A percentile compares a stretch with the other conserved stretches of the same genome.
Conservation (phyloP, 2,329 filamentous ascomycete genomes). For the Cylindrodendrum hubeiense region DNA sequence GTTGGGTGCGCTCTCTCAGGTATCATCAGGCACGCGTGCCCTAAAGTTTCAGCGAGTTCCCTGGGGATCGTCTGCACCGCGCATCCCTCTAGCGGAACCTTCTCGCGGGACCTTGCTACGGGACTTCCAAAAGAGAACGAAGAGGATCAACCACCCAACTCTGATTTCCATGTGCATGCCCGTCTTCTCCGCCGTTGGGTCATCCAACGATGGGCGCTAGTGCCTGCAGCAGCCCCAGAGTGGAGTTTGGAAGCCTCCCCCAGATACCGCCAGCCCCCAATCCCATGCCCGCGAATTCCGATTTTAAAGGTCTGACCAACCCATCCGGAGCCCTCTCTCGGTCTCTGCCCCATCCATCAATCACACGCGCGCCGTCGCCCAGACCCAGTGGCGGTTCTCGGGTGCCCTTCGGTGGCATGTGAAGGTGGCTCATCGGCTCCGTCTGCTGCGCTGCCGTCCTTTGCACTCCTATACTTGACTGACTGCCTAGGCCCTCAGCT, state of each 20-base stretch:
- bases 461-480: neutral
- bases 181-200: neutral
- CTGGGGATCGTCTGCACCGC: no score
- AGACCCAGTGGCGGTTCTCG: slow-evolving; percentile 14
- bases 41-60: no score
- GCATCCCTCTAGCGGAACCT: no score
- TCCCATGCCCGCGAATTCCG: slow-evolving; percentile 11
- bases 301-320: slow-evolving; percentile 14
- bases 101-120: no score
- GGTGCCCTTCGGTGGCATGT: slow-evolving; percentile 43
- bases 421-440: slow-evolving; percentile 27
- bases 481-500: neutral
- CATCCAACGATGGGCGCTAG: slow-evolving; percentile 10
- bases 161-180: neutral
- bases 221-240: slow-evolving; percentile 11
- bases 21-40: neutral
- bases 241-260: slow-evolving; percentile 4
- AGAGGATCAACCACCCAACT: neutral
- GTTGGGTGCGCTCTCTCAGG: neutral
- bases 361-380: neutral
- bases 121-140: no score
- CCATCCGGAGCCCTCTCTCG: neutral
- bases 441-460: neutral
- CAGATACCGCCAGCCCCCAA: slow-evolving; percentile 12
- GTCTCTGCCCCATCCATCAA: neutral